phyloP scores from a whole-genome alignment of 2,329 filamentous ascomycete genomes.

The Cladorrhinum sp. region DNA sequence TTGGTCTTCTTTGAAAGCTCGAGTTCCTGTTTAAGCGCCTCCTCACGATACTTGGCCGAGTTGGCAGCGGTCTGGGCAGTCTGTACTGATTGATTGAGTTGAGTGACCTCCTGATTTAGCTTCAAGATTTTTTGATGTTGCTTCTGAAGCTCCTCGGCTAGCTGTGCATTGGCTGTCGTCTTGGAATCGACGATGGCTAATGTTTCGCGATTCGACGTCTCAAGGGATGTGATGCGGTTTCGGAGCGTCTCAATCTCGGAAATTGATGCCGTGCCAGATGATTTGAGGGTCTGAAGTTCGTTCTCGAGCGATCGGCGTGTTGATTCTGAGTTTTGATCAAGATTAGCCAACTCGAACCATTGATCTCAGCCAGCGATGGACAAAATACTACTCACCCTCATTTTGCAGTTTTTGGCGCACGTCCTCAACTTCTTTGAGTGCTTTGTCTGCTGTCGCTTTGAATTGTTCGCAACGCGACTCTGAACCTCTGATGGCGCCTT shows the following conservation, averaged over 20 bases:
- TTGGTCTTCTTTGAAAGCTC: slow-evolving; percentile 84
- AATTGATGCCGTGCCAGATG: slow-evolving; percentile 69
- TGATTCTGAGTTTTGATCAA: slow-evolving; percentile 57
- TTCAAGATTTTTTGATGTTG: slow-evolving; percentile 87
- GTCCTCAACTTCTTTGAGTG: slow-evolving; percentile 77
- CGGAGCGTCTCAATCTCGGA: slow-evolving; percentile 74
- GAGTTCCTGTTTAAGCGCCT: slow-evolving; percentile 84
- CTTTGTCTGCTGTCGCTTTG: slow-evolving; percentile 78
- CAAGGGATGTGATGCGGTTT: slow-evolving; percentile 79
- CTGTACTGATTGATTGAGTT: slow-evolving; percentile 80
- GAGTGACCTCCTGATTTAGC: slow-evolving; percentile 76
- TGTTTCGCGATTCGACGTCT: slow-evolving; percentile 89
- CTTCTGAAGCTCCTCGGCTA: slow-evolving; percentile 80
- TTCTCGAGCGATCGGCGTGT: slow-evolving; percentile 72
- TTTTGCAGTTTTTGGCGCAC: slow-evolving; percentile 76
- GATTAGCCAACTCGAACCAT: not conserved
- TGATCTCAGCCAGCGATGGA: not conserved
- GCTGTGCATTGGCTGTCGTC: slow-evolving; percentile 76
- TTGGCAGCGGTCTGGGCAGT: slow-evolving; percentile 74
- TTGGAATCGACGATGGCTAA: slow-evolving; percentile 87
- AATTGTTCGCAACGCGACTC: slow-evolving; percentile 80
- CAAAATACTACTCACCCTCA: slow-evolving; percentile 60
- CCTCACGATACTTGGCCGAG: slow-evolving; percentile 84
- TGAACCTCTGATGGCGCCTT: slow-evolving; percentile 79
- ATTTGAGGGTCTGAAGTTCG: slow-evolving; percentile 75